These are phyloP conservation scores for Oryza meyeriana DNA, from an alignment of 176 grass and related monocot species.

Conservation along the genomic window DNA sequence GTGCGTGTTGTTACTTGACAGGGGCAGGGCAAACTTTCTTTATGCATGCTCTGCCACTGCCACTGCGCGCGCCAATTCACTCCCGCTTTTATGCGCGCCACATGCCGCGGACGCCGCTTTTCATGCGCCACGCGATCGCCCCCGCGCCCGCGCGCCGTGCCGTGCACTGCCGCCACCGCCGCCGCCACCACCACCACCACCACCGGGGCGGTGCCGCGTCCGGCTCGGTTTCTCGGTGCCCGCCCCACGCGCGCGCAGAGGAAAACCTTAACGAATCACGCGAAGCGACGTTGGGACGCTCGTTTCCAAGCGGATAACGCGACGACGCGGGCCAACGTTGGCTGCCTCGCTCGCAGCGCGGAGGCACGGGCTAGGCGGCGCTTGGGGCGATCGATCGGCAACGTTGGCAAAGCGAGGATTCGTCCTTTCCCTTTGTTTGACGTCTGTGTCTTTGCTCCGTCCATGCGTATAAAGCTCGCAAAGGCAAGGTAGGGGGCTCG, in stretches of 20 bases:
- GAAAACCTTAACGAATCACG: background rate
- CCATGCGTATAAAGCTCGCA: conserved; percentile 23
- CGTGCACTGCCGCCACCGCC: background rate
- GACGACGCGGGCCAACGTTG: background rate
- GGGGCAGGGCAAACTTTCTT: background rate
- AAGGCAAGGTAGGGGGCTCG: background rate
- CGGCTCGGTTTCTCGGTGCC: background rate
- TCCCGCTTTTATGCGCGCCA: conserved; percentile 25
- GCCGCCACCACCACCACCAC: no score
- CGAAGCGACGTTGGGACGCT: background rate
- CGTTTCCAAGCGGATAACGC: conserved; percentile 15
- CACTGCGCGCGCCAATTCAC: background rate
- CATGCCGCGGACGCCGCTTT: conserved; percentile 37
- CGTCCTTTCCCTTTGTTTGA: background rate
- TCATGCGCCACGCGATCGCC: background rate
- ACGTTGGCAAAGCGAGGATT: background rate
- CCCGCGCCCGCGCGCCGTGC: background rate
- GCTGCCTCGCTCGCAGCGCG: background rate
- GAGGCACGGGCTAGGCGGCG: no score
- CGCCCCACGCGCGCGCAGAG: background rate
- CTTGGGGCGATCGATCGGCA: background rate
- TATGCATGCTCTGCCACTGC: background rate
- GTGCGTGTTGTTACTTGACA: background rate
- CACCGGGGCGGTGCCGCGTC: background rate
- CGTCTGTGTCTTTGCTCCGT: background rate